Base-by-base conservation (phyloP, 1,284 basidiomycete genomes). In the Cutaneotrichosporon cyanovorans region DNA sequence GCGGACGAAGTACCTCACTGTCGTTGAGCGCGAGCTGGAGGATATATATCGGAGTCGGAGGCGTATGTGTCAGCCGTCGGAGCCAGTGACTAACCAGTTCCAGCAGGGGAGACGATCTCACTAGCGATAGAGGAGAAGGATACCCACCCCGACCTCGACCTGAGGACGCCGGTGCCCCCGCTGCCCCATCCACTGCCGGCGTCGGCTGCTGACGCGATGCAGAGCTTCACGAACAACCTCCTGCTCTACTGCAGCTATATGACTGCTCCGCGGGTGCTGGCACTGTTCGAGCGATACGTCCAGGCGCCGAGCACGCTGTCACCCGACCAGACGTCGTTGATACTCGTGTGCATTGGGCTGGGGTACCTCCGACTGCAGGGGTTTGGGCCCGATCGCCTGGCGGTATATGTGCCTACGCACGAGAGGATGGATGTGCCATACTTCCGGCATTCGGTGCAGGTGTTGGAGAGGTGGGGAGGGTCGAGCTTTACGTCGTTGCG, bases 221-320 rank as follows among this genome's bases (percentile, higher is more conserved):
- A 40, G 30, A 35, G 22, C 19, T 55, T 55, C 34, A 46, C 38
- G n/a, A 43, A 46, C 21, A 40, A 40, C 35, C 25, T 51, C 22
- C 44, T 51, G n/a, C 53, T 49, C 5, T 55, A 42, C 37, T 51
- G 53, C 53, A 45, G 42, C n/a, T 48, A 48, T 43, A 34, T 51
- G 40, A 55, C 48, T 2, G 28, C 48, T 4, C 48, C 48, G 4
- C 32, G 49, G 8, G 46, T 55, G 5, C 21, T 49, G 16, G 19
- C 37, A 4, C 43, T 55, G 32, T 55, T 43, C 33, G 44, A 55
- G 23, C 42, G 49, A 5, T 55, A 51, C 23, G 28, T 46, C 20
- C 40, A 49, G 2, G 19, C 40, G 2, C 53, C 49, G 8, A n/a
- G n/a, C 14, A 43, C 46, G 15, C 43, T 55, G 3, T 30, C 46